phyloP scores from a whole-genome alignment of 345 rosid genomes.

The Arabidopsis thaliana region TAIR10.1 NC_003076.8:9375501-9376000 shows the following conservation, averaged over 20 bases:
- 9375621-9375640: constrained; percentile 61
- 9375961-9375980: constrained; percentile 94
- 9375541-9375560: not conserved
- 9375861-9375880: constrained; percentile 26
- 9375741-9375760: constrained; percentile 89
- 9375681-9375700: constrained; percentile 82
- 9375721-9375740: constrained; percentile 71
- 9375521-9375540: constrained; percentile 50
- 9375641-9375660: constrained; percentile 81
- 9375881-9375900: constrained; percentile 46
- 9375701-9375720: constrained; percentile 93
- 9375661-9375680: constrained; percentile 72
- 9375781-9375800: constrained; percentile 98
- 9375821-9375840: not conserved
- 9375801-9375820: constrained; percentile 94
- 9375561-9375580: not conserved
- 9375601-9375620: constrained; percentile 28
- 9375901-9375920: constrained; percentile 87
- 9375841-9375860: not conserved
- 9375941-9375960: constrained; percentile 97
- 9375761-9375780: constrained; percentile 99
- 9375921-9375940: constrained; percentile 92
- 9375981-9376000: constrained; percentile 95
- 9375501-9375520: constrained; percentile 51
- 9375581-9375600: constrained; percentile 7